Conservation (phyloP, 2,329 filamentous ascomycete genomes). For the Coleophoma eucalyptorum region DNA sequence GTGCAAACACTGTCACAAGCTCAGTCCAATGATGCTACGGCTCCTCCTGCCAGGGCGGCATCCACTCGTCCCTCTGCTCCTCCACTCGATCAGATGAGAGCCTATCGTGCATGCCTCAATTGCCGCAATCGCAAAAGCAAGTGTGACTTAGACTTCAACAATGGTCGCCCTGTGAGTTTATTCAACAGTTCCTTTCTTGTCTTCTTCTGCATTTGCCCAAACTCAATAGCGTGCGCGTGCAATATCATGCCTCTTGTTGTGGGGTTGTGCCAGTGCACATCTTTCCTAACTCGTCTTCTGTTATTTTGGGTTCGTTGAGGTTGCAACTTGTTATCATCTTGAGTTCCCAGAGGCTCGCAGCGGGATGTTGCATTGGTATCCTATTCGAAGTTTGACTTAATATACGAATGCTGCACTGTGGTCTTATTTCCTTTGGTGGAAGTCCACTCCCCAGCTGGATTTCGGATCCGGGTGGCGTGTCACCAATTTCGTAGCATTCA, state of each 20-base stretch:
- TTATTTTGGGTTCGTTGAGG: no score
- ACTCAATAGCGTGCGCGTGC: background rate
- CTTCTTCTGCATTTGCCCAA: background rate
- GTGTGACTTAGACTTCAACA: constrained; percentile 26
- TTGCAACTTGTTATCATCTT: no score
- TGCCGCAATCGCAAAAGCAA: constrained; percentile 27
- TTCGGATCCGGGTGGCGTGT: no score
- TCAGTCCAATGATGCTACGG: background rate
- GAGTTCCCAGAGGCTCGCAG: no score
- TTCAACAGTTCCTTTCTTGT: background rate
- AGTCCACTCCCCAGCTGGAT: no score
- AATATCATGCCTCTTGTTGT: background rate
- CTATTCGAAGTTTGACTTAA: no score
- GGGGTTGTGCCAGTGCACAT: background rate
- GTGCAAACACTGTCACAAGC: background rate
- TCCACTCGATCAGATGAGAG: constrained; percentile 25
- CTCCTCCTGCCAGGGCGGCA: background rate
- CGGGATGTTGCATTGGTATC: no score
- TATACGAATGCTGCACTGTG: no score
- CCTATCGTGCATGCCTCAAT: constrained; percentile 27
- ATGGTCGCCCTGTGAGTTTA: constrained; percentile 22
- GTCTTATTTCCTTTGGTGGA: no score
- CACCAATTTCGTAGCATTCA: no score
- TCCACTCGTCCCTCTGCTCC: constrained; percentile 8
- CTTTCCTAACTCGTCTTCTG: no score